Percentiles rank a stretch among this genome's conserved stretches.
These are phyloP conservation scores for Cucumis hystrix DNA, from an alignment of 306 rosid genomes.

Conservation along the genomic window DNA sequence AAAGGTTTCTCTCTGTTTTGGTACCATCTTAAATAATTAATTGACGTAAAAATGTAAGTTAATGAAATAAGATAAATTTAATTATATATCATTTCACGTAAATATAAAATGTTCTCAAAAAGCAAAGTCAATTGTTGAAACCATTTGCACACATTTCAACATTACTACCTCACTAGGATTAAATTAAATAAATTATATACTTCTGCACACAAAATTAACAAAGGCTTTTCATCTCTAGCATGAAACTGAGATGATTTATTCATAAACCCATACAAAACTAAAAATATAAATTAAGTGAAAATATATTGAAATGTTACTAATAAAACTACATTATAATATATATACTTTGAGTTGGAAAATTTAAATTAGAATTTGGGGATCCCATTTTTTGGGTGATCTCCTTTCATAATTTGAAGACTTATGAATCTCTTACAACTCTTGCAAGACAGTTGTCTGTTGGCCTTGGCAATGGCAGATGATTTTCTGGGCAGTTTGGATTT, in stretches of 20 bases:
- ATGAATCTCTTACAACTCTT: constrained; percentile 26
- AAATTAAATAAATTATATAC: too few species aligned
- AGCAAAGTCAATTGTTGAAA: too few species aligned
- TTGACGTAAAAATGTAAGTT: too few species aligned
- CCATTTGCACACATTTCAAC: too few species aligned
- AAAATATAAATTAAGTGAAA: not conserved
- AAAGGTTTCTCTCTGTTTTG: too few species aligned
- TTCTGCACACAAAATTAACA: too few species aligned
- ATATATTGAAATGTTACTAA: not conserved
- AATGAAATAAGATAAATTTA: too few species aligned
- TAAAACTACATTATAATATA: not conserved
- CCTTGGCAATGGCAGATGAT: constrained; percentile 32
- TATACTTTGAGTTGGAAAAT: not conserved
- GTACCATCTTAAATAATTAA: too few species aligned
- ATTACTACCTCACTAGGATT: too few species aligned
- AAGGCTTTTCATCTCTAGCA: too few species aligned
- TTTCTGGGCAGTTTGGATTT: constrained; percentile 27
- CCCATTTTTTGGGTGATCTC: not conserved
- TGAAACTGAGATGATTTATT: not conserved
- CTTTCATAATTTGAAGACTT: not conserved
- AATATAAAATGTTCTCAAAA: too few species aligned
- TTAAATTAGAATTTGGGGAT: not conserved
- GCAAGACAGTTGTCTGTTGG: constrained; percentile 53
- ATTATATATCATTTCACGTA: too few species aligned
- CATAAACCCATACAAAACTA: not conserved